Evolutionary conservation across 768 basidiomycete species (phyloP).

Genomic region (Amanita rubescens): DNA sequence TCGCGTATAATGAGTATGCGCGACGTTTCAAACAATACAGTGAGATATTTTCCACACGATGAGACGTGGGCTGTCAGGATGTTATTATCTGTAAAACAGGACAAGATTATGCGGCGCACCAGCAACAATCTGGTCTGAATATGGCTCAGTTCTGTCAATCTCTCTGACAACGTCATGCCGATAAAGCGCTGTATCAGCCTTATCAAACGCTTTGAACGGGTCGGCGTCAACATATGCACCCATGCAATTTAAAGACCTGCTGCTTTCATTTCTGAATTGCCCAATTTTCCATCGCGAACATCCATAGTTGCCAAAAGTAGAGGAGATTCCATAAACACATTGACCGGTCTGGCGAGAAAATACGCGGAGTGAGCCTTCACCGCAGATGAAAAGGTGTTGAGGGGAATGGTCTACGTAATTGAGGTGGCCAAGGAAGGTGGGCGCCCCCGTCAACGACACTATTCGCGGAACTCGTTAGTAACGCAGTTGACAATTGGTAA

Average conservation of each 20-base stretch:
- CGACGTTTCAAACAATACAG: constrained; percentile 29
- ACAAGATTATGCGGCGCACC: constrained; percentile 24
- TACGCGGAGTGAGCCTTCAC: constrained; percentile 37
- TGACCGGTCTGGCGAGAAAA: constrained; percentile 43
- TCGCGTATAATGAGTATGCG: constrained; percentile 34
- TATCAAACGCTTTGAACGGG: not conserved
- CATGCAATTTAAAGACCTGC: not conserved
- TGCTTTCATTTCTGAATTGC: not conserved
- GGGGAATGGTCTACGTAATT: constrained; percentile 62
- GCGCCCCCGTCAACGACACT: not conserved
- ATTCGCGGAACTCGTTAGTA: not conserved
- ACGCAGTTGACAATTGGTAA: not conserved
- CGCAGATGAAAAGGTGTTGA: constrained; percentile 54
- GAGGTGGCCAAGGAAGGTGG: constrained; percentile 31
- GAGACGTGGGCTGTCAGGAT: constrained; percentile 35
- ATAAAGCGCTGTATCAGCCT: not conserved
- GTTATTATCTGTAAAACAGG: not conserved
- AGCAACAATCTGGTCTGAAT: constrained; percentile 39
- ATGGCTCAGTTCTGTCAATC: not conserved
- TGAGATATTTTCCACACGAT: constrained; percentile 41
- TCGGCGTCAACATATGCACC: not conserved
- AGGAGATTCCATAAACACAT: constrained; percentile 36
- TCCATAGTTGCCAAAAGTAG: constrained; percentile 26
- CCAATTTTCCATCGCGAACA: constrained; percentile 26
- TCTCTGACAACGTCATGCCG: not conserved